Evolutionary conservation across 2,329 filamentous ascomycete genomes (phyloP).

Genomic region (Fusarium albidum): DNA sequence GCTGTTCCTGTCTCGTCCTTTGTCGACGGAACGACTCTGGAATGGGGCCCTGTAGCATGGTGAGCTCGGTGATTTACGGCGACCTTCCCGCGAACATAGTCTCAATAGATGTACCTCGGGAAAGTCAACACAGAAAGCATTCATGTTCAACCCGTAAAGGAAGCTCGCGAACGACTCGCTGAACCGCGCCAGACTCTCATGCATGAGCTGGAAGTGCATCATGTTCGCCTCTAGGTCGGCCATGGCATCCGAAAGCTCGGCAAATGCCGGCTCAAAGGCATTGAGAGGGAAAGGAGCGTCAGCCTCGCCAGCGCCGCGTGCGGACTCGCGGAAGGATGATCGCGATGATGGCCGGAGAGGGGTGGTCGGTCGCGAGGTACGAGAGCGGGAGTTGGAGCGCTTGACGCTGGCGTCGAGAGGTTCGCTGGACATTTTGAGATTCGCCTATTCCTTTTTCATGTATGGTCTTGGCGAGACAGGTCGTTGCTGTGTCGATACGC

Average conservation of each 20-base stretch:
- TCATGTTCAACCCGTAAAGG: slow-evolving; percentile 97
- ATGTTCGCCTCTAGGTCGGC: slow-evolving; percentile 97
- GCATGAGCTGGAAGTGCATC: slow-evolving; percentile 96
- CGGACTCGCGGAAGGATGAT: slow-evolving; percentile 84
- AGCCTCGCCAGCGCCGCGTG: slow-evolving; percentile 60
- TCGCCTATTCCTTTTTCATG: not conserved
- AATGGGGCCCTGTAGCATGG: slow-evolving; percentile 72
- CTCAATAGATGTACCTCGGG: slow-evolving; percentile 71
- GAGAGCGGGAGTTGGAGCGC: slow-evolving; percentile 68
- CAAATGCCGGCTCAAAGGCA: slow-evolving; percentile 86
- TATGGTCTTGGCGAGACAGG: not conserved
- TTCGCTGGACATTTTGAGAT: slow-evolving; percentile 39
- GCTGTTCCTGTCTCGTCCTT: slow-evolving; percentile 63
- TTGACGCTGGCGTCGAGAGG: slow-evolving; percentile 40
- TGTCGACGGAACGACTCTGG: slow-evolving; percentile 80
- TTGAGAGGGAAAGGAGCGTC: slow-evolving; percentile 76
- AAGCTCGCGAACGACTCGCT: slow-evolving; percentile 97
- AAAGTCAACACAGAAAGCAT: slow-evolving; percentile 98
- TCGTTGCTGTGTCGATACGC: not conserved
- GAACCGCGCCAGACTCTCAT: slow-evolving; percentile 92
- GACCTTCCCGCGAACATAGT: not conserved
- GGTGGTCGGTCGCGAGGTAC: slow-evolving; percentile 83
- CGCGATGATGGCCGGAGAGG: slow-evolving; percentile 90
- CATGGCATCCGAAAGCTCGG: slow-evolving; percentile 92
- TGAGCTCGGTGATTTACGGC: slow-evolving; percentile 7